Evolutionary conservation across 2,329 filamentous ascomycete genomes (phyloP).

Genomic region (Hymenoscyphus albidus): DNA sequence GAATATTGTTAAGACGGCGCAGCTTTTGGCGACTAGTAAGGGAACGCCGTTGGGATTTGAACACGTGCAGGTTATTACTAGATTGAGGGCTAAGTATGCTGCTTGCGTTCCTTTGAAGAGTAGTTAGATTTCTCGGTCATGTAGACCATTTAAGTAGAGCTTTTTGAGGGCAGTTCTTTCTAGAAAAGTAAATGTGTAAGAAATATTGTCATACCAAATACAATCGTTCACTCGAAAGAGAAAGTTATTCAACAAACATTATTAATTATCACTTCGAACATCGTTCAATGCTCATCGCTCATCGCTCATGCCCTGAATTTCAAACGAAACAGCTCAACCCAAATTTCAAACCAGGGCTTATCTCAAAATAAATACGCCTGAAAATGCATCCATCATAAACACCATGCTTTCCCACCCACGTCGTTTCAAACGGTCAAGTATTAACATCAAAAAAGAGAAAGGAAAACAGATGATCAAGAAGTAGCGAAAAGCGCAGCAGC

Average conservation of each 20-base stretch:
- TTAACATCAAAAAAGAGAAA: not conserved
- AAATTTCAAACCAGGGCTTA: not conserved
- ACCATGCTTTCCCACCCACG: not conserved
- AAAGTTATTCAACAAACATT: too few relatives aligned
- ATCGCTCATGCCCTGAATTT: not conserved
- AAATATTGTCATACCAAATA: too few relatives aligned
- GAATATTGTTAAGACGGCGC: constrained; percentile 36
- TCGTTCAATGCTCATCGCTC: not conserved
- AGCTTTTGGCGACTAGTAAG: constrained; percentile 9
- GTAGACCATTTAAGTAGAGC: too few relatives aligned
- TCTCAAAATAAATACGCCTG: not conserved
- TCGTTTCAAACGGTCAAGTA: not conserved
- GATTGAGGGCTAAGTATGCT: constrained; percentile 8
- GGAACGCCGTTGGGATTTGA: constrained; percentile 5
- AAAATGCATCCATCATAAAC: not conserved
- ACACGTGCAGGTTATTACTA: constrained; percentile 11
- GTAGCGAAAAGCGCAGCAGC: constrained; percentile 38
- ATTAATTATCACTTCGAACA: too few relatives aligned
- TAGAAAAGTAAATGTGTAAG: too few relatives aligned
- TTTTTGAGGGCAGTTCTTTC: too few relatives aligned
- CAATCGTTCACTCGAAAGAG: too few relatives aligned
- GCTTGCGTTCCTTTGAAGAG: constrained; percentile 9
- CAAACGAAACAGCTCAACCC: not conserved
- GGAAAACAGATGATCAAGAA: constrained; percentile 8
- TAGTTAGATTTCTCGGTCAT: not conserved